A percentile compares a stretch with the other conserved stretches of the same genome.
These are phyloP conservation scores for Ocimum tenuiflorum DNA, from an alignment of 257 asterid species.

Conservation along the genomic window DNA sequence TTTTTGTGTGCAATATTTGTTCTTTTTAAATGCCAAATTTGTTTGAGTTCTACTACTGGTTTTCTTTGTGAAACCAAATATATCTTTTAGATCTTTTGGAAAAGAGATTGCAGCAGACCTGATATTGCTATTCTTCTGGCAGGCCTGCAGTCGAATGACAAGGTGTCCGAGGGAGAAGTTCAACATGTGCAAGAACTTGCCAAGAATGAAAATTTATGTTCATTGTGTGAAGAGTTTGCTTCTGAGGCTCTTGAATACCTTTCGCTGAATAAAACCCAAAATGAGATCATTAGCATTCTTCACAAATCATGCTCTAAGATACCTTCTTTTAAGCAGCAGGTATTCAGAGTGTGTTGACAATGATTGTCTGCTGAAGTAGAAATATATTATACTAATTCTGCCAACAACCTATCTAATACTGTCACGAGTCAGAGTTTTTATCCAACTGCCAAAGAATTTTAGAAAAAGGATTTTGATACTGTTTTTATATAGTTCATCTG, in stretches of 20 bases:
- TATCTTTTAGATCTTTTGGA: not conserved
- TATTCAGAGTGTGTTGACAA: slow-evolving; percentile 14
- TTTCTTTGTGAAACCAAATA: not conserved
- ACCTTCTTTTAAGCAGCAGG: slow-evolving; percentile 66
- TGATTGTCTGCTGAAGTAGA: not conserved
- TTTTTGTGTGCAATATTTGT: not conserved
- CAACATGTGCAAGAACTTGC: slow-evolving; percentile 30
- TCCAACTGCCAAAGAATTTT: not conserved
- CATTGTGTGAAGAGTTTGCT: slow-evolving; percentile 62
- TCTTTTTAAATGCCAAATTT: not conserved
- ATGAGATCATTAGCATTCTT: slow-evolving; percentile 53
- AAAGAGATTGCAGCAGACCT: slow-evolving; percentile 1
- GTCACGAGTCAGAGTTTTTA: not conserved
- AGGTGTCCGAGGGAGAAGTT: slow-evolving; percentile 30
- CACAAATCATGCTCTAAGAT: slow-evolving; percentile 68
- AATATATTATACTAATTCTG: not conserved
- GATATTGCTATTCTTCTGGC: slow-evolving; percentile 21
- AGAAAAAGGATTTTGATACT: not conserved
- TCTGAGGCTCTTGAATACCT: slow-evolving; percentile 62
- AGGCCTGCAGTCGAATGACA: slow-evolving; percentile 38
- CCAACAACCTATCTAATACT: not conserved
- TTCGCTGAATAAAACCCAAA: slow-evolving; percentile 57
- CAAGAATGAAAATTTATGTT: slow-evolving; percentile 43
- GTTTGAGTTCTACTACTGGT: not conserved
- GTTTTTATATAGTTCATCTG: too few species aligned